These are phyloP conservation scores for Globisporangium lucens DNA, from an alignment of 352 stramenopile species.

Conservation along the genomic window DNA sequence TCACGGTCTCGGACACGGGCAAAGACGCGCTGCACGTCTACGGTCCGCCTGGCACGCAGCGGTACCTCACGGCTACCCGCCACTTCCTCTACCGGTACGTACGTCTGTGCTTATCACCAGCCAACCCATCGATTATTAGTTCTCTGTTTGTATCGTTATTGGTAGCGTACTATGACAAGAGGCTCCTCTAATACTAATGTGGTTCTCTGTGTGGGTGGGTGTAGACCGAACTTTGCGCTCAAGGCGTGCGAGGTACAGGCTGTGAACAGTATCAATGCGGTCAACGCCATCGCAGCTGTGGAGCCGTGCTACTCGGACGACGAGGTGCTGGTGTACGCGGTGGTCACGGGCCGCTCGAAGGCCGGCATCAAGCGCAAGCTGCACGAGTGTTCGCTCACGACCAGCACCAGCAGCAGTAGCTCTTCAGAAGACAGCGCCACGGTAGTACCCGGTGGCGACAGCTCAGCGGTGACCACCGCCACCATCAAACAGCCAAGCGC, in stretches of 20 bases:
- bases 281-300: background rate
- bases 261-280: background rate
- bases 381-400: constrained; percentile 16
- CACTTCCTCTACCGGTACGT: constrained; percentile 72
- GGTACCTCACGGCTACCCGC: constrained; percentile 75
- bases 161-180: background rate
- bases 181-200: background rate
- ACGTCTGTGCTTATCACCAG: background rate
- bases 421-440: constrained; percentile 8
- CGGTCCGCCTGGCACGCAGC: constrained; percentile 59
- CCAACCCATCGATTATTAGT: background rate
- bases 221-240: constrained; percentile 46
- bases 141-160: background rate
- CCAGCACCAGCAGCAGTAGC: constrained; percentile 4
- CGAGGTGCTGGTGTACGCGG: constrained; percentile 49
- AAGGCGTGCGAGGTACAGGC: constrained; percentile 35
- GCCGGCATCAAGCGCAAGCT: constrained; percentile 62
- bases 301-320: constrained; percentile 48
- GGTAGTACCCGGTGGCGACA: background rate
- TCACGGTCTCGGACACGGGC: constrained; percentile 87
- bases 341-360: constrained; percentile 31
- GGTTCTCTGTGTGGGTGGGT: too few species aligned
- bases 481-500: background rate
- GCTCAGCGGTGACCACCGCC: background rate
- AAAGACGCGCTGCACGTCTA: constrained; percentile 73